Evolutionary conservation across 352 stramenopile genomes (phyloP).

Genomic region (Phytophthora colocasiae): DNA sequence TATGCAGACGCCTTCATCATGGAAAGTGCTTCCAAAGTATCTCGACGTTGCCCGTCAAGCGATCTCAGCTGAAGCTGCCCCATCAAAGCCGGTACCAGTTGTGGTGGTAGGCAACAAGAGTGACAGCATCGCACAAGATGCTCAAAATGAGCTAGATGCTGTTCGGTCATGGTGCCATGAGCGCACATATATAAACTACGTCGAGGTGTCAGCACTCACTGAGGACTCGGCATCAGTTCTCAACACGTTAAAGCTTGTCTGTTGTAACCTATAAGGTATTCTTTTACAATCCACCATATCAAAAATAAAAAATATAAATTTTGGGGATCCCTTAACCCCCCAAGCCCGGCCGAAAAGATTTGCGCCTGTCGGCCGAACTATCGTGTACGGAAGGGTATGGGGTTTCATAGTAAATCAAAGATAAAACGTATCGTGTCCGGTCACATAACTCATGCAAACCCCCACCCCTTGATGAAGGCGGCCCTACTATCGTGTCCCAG

Average conservation of each 20-base stretch:
- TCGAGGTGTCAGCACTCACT: constrained; percentile 25
- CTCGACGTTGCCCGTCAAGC: constrained; percentile 18
- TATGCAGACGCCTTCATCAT: constrained; percentile 30
- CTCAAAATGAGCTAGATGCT: constrained; percentile 10
- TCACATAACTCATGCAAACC: no score
- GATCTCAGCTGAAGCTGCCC: constrained; percentile 8
- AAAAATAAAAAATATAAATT: neutral
- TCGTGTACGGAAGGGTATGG: no score
- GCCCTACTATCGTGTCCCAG: no score
- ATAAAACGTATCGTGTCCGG: no score
- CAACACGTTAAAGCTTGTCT: constrained; percentile 26
- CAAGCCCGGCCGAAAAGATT: no score
- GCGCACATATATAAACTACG: constrained; percentile 14
- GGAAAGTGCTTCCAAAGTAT: constrained; percentile 40
- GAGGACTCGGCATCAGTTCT: constrained; percentile 13
- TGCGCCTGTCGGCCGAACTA: no score
- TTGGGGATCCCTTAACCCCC: no score
- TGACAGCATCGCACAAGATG: constrained; percentile 12
- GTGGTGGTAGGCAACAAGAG: constrained; percentile 41
- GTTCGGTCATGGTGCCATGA: constrained; percentile 28
- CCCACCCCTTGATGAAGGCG: no score
- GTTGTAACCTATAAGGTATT: constrained; percentile 1
- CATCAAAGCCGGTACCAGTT: constrained; percentile 15
- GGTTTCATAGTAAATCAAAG: no score
- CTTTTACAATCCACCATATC: neutral